Conservation (phyloP, 306 rosid genomes). For the Vigna mungo region DNA sequence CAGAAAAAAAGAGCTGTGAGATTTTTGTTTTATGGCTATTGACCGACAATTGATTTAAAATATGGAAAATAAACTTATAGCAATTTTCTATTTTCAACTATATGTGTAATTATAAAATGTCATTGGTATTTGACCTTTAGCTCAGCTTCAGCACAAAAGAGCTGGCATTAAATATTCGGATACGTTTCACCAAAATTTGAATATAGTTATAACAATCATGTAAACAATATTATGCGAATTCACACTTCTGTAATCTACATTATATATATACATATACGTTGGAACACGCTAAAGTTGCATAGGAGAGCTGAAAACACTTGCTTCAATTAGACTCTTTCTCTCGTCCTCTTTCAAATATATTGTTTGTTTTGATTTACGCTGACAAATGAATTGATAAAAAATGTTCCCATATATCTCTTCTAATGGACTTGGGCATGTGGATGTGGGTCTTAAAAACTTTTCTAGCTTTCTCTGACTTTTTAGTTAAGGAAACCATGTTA, state of each 20-base stretch:
- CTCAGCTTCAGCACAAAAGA: slow-evolving; percentile 37
- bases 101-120: neutral
- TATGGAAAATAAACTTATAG: slow-evolving; percentile 2
- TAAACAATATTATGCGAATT: slow-evolving; percentile 38
- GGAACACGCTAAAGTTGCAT: slow-evolving; percentile 65
- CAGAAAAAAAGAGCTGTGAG: slow-evolving; percentile 21
- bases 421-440: slow-evolving; percentile 32
- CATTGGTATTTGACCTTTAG: slow-evolving; percentile 43
- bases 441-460: slow-evolving; percentile 39
- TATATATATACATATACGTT: slow-evolving; percentile 30
- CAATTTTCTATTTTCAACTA: slow-evolving; percentile 4
- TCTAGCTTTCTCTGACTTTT: slow-evolving; percentile 26
- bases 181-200: slow-evolving; percentile 34
- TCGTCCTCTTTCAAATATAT: slow-evolving; percentile 40
- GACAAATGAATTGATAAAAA: slow-evolving; percentile 17
- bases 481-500: slow-evolving; percentile 44
- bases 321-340: slow-evolving; percentile 59
- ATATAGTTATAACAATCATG: slow-evolving; percentile 16
- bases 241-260: slow-evolving; percentile 39
- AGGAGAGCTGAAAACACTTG: slow-evolving; percentile 62
- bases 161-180: slow-evolving; percentile 49
- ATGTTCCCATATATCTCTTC: slow-evolving; percentile 34
- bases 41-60: slow-evolving; percentile 42
- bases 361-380: slow-evolving; percentile 24
- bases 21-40: slow-evolving; percentile 21